A percentile compares a stretch with the other conserved stretches of the same genome.
These are phyloP conservation scores for Starmerella stigmatis DNA, from an alignment of 805 yeast genomes.

Conservation along the genomic window DNA sequence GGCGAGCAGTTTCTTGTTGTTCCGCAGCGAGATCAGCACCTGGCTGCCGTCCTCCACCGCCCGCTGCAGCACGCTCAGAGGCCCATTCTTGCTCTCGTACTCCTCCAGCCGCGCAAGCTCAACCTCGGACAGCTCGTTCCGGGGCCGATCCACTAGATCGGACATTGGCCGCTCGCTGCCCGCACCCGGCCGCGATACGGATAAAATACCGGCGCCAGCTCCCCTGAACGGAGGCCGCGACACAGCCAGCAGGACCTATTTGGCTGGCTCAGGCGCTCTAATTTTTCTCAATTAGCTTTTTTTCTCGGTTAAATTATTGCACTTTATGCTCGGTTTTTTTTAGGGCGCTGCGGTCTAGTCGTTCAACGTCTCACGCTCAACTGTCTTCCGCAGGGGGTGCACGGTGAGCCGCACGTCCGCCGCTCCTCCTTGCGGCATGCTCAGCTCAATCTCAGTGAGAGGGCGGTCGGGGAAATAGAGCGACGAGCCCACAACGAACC, in stretches of 20 bases:
- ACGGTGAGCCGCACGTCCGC: constrained; percentile 2
- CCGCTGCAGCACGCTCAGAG: constrained; percentile 75
- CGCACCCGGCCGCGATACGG: constrained; percentile 2
- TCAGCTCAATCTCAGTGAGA: constrained; percentile 3
- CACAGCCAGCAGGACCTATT: background rate
- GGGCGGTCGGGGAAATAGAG: constrained; percentile 15
- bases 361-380: constrained; percentile 12
- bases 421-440: constrained; percentile 6
- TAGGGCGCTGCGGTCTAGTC: no score
- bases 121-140: constrained; percentile 65
- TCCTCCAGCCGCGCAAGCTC: constrained; percentile 79
- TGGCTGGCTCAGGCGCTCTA: no score
- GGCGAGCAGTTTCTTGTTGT: constrained; percentile 84
- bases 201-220: background rate
- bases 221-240: background rate
- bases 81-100: constrained; percentile 82
- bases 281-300: no score
- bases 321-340: no score
- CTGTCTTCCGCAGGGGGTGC: constrained; percentile 11
- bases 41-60: constrained; percentile 67
- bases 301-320: no score
- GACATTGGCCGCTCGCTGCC: background rate
- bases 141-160: constrained; percentile 61
- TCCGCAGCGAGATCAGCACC: constrained; percentile 79
- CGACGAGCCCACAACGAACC: constrained; percentile 17